Conservation (phyloP, 257 asterid species). For the Ocimum tenuiflorum region DNA sequence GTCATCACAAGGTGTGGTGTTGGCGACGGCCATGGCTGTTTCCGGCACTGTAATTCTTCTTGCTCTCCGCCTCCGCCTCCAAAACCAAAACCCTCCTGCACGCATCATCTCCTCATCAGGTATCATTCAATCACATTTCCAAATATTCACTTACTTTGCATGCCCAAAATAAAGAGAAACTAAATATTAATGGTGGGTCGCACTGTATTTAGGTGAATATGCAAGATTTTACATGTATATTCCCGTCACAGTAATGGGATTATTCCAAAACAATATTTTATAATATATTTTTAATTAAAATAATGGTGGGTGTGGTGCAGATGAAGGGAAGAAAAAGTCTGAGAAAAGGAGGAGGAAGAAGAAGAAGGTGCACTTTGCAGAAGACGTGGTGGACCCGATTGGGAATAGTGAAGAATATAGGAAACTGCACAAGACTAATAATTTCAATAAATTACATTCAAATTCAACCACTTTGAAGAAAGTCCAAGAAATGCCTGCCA, state of each 20-base stretch:
- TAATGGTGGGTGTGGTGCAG: conserved; percentile 25
- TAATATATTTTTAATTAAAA: too few relatives aligned
- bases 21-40: conserved; percentile 87
- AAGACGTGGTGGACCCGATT: conserved; percentile 77
- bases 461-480: conserved; percentile 10
- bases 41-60: conserved; percentile 76
- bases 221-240: too few relatives aligned
- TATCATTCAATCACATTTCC: neutral
- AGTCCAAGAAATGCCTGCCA: conserved; percentile 50
- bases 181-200: too few relatives aligned
- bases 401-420: conserved; percentile 74
- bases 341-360: conserved; percentile 37
- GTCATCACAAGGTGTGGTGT: conserved; percentile 54
- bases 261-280: too few relatives aligned
- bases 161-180: neutral
- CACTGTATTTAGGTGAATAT: neutral
- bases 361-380: conserved; percentile 79
- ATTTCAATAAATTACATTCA: neutral
- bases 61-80: conserved; percentile 52
- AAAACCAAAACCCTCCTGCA: conserved; percentile 47
- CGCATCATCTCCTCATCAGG: conserved; percentile 47
- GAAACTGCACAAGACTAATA: too few relatives aligned
- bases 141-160: neutral
- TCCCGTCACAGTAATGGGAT: too few relatives aligned
- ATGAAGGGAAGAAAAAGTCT: conserved; percentile 35